Conservation (phyloP, 805 yeast genomes). For the Helenozyma rhizophorensis region DNA sequence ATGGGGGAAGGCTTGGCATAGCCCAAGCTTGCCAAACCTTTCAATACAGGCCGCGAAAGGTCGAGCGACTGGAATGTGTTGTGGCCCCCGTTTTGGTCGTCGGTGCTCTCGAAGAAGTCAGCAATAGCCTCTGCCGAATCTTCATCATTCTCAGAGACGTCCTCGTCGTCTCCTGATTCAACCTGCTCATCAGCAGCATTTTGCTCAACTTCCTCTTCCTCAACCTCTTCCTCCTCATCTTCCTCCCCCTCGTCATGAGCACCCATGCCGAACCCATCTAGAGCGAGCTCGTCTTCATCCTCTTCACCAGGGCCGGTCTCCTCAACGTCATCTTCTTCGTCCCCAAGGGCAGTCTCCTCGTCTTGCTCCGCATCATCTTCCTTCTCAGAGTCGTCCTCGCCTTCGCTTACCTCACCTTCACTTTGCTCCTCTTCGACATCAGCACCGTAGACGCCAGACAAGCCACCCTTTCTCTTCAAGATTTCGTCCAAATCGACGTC, state of each 20-base stretch:
- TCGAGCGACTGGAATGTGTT: slow-evolving; percentile 70
- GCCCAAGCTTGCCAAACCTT: slow-evolving; percentile 76
- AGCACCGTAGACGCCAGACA: slow-evolving; percentile 49
- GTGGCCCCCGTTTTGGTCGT: slow-evolving; percentile 47
- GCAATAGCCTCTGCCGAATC: slow-evolving; percentile 84
- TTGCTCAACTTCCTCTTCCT: slow-evolving; percentile 17
- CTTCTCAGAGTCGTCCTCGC: slow-evolving; percentile 18
- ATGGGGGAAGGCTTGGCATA: slow-evolving; percentile 90
- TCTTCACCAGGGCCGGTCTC: slow-evolving; percentile 44
- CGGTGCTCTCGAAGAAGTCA: slow-evolving; percentile 54
- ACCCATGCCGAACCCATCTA: slow-evolving; percentile 16
- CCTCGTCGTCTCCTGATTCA: too few relatives aligned
- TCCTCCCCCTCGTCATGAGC: slow-evolving; percentile 10
- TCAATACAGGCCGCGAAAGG: slow-evolving; percentile 84
- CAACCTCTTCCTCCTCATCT: slow-evolving; percentile 16
- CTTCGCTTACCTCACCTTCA: slow-evolving; percentile 11
- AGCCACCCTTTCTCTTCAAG: slow-evolving; percentile 79
- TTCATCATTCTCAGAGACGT: slow-evolving; percentile 33
- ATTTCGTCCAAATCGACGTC: slow-evolving; percentile 87
- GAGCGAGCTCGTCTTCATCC: slow-evolving; percentile 13
- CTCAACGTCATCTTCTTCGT: slow-evolving; percentile 39
- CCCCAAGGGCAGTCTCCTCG: slow-evolving; percentile 22
- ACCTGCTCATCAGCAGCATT: too few relatives aligned
- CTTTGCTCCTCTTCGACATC: slow-evolving; percentile 17
- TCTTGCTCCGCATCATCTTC: slow-evolving; percentile 21